Evolutionary conservation across 2,329 filamentous ascomycete genomes (phyloP).

Genomic region (Hypoxylon sp.): DNA sequence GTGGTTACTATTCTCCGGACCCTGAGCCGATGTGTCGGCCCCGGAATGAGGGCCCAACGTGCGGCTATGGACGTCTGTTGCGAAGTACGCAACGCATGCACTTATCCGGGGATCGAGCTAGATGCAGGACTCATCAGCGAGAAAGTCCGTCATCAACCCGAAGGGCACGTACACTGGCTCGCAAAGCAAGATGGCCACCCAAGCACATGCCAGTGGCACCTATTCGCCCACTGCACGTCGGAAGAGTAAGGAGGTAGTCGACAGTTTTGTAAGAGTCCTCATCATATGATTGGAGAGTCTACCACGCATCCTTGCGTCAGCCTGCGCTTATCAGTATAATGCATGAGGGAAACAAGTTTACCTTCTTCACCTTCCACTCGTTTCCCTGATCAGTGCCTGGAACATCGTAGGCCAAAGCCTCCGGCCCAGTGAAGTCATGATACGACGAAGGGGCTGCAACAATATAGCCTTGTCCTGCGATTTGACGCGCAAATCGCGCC

Average conservation of each 20-base stretch:
- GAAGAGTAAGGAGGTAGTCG: constrained; percentile 77
- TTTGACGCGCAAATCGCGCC: constrained; percentile 89
- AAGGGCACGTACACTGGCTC: constrained; percentile 62
- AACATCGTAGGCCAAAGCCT: constrained; percentile 86
- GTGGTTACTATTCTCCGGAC: constrained; percentile 61
- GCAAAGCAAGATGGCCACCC: constrained; percentile 85
- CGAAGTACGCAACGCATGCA: constrained; percentile 89
- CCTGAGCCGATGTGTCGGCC: constrained; percentile 63
- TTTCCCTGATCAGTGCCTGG: constrained; percentile 92
- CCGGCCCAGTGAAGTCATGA: constrained; percentile 91
- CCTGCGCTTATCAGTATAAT: constrained; percentile 23
- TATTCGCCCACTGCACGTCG: constrained; percentile 85
- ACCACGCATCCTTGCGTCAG: constrained; percentile 33
- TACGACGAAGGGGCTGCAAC: constrained; percentile 92
- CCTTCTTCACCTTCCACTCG: constrained; percentile 86
- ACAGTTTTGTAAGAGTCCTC: constrained; percentile 79
- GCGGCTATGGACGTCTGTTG: constrained; percentile 87
- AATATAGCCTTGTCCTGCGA: constrained; percentile 93
- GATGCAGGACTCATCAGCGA: constrained; percentile 52
- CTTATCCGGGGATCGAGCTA: constrained; percentile 84
- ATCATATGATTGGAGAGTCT: constrained; percentile 89
- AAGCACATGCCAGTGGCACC: constrained; percentile 92
- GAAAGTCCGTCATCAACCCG: neutral
- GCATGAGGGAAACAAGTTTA: constrained; percentile 51
- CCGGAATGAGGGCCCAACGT: constrained; percentile 75